Evolutionary conservation across 2,329 filamentous ascomycete species (phyloP).

Genomic region (Sporothrix phasma): DNA sequence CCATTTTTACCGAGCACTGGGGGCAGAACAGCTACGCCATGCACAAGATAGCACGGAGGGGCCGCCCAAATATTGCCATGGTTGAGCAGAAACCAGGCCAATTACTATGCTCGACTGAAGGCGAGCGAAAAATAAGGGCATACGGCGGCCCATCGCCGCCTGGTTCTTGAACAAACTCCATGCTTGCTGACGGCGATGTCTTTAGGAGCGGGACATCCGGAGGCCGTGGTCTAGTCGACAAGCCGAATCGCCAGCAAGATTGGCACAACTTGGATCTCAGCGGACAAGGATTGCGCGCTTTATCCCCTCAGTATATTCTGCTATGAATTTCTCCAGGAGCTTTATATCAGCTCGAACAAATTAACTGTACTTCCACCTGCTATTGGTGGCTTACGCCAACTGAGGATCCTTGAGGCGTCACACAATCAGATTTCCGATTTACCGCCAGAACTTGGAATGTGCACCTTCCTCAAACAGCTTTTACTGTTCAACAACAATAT

Average conservation of each 20-base stretch:
- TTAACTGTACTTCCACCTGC: slow-evolving; percentile 67
- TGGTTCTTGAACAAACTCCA: slow-evolving; percentile 38
- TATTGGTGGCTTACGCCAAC: slow-evolving; percentile 71
- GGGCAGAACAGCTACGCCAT: slow-evolving; percentile 77
- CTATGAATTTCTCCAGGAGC: slow-evolving; percentile 81
- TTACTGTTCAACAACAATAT: slow-evolving; percentile 87
- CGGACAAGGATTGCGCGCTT: slow-evolving; percentile 82
- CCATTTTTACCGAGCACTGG: slow-evolving; percentile 67
- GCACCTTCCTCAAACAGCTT: slow-evolving; percentile 79
- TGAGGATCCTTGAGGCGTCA: slow-evolving; percentile 79
- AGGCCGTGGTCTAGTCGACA: slow-evolving; percentile 51
- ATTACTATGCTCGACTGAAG: slow-evolving; percentile 63
- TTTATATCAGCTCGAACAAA: slow-evolving; percentile 92
- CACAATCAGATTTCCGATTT: slow-evolving; percentile 75
- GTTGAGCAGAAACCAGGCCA: slow-evolving; percentile 52
- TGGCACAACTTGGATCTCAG: slow-evolving; percentile 94
- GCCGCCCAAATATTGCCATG: slow-evolving; percentile 64
- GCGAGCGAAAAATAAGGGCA: slow-evolving; percentile 60
- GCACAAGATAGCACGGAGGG: slow-evolving; percentile 65
- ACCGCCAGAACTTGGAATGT: slow-evolving; percentile 91
- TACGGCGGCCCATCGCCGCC: slow-evolving; percentile 44
- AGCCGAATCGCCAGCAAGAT: slow-evolving; percentile 63
- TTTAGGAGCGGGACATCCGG: slow-evolving; percentile 45
- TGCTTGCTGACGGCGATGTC: slow-evolving; percentile 46
- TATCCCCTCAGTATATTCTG: slow-evolving; percentile 71